Conservation (phyloP, 2,329 filamentous ascomycete genomes). For the Pseudofabraea citricarpa region DNA sequence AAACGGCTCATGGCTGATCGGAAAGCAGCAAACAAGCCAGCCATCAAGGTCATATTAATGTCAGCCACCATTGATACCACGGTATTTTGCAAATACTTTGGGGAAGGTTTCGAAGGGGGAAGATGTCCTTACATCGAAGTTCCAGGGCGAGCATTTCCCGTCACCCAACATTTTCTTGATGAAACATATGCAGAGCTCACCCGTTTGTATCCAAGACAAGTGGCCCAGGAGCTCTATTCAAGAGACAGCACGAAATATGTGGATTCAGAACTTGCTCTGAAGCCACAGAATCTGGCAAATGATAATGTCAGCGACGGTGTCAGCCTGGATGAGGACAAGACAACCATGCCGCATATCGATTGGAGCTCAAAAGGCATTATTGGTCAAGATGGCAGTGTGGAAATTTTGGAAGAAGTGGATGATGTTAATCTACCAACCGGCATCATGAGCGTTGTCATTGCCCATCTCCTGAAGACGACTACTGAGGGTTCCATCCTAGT, state of each 20-base stretch:
- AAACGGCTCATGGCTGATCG: constrained; percentile 72
- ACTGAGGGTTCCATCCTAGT: constrained; percentile 81
- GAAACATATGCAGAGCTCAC: constrained; percentile 77
- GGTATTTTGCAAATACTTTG: constrained; percentile 79
- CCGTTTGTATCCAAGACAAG: constrained; percentile 28
- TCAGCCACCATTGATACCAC: constrained; percentile 87
- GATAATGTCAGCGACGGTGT: constrained; percentile 65
- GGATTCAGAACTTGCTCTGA: background rate
- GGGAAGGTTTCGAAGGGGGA: constrained; percentile 61
- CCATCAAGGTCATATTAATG: constrained; percentile 88
- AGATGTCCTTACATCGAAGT: constrained; percentile 78
- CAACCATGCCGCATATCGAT: constrained; percentile 10
- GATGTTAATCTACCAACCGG: constrained; percentile 64
- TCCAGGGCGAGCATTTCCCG: constrained; percentile 79
- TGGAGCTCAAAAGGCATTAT: constrained; percentile 1
- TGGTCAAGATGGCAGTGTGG: background rate
- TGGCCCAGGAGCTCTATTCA: constrained; percentile 57
- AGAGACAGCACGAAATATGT: background rate
- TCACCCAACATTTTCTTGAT: constrained; percentile 81
- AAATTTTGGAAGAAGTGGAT: constrained; percentile 37
- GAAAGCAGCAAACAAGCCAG: constrained; percentile 62
- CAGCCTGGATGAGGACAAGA: constrained; percentile 35
- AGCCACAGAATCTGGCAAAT: constrained; percentile 80
- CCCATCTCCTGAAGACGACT: constrained; percentile 73
- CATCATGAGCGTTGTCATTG: constrained; percentile 78